These are phyloP conservation scores for Globisporangium solare DNA, from an alignment of 352 stramenopile species.

Conservation along the genomic window DNA sequence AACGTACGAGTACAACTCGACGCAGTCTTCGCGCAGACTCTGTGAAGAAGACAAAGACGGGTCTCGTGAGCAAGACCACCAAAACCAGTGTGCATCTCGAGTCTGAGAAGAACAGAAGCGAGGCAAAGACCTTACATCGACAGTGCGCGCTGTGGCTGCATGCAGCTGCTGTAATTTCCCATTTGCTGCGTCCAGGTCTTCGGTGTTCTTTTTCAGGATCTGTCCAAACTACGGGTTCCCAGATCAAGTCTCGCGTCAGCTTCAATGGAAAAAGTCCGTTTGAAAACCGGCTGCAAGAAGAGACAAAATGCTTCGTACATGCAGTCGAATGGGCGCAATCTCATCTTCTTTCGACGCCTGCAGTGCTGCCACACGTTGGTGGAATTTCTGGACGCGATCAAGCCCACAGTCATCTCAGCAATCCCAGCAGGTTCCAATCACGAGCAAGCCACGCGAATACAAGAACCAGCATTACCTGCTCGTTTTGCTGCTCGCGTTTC, in stretches of 20 bases:
- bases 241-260: not conserved
- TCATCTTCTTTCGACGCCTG: slow-evolving; percentile 66
- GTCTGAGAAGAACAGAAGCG: too few relatives aligned
- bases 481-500: slow-evolving; percentile 24
- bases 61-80: too few relatives aligned
- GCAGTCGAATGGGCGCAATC: slow-evolving; percentile 63
- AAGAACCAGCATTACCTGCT: slow-evolving; percentile 16
- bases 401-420: too few relatives aligned
- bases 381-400: slow-evolving; percentile 24
- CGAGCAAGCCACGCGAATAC: not conserved
- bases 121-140: slow-evolving; percentile 32
- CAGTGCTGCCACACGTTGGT: slow-evolving; percentile 41
- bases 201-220: slow-evolving; percentile 43
- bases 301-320: slow-evolving; percentile 24
- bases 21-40: slow-evolving; percentile 61
- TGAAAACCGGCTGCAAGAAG: not conserved
- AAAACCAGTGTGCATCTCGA: too few relatives aligned
- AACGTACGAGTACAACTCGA: slow-evolving; percentile 66
- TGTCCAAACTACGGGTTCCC: slow-evolving; percentile 50
- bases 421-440: not conserved
- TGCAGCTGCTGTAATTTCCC: slow-evolving; percentile 36
- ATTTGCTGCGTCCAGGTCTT: slow-evolving; percentile 32
- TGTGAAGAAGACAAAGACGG: slow-evolving; percentile 10
- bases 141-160: slow-evolving; percentile 21
- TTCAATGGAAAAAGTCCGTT: not conserved